phyloP scores from a whole-genome alignment of 2,329 filamentous ascomycete species.

The Chaetoscypha palmicola region DNA sequence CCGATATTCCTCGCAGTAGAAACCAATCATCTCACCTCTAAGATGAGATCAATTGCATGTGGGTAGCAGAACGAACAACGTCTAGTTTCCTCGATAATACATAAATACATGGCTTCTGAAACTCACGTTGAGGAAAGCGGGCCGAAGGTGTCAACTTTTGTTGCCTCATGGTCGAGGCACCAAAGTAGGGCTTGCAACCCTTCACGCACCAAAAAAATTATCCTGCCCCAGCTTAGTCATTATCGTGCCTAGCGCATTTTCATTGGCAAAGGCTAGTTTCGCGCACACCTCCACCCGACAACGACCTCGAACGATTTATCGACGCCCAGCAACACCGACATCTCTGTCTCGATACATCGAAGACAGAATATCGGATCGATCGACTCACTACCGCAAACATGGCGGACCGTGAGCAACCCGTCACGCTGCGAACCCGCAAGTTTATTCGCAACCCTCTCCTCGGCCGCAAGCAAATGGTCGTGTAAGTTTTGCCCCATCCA shows the following conservation, averaged over 20 bases:
- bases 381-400: conserved; percentile 56
- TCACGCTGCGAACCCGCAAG: conserved; percentile 96
- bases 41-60: too few relatives aligned
- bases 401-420: conserved; percentile 73
- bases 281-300: conserved; percentile 16
- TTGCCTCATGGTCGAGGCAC: conserved; percentile 10
- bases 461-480: conserved; percentile 98
- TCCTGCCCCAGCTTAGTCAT: conserved; percentile 18
- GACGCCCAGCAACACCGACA: conserved; percentile 26
- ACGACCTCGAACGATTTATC: conserved; percentile 20
- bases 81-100: too few relatives aligned
- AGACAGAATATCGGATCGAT: conserved; percentile 28
- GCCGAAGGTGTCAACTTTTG: not conserved
- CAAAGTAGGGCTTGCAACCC: conserved; percentile 17
- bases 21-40: too few relatives aligned
- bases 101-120: too few relatives aligned
- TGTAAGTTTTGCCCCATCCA: conserved; percentile 73
- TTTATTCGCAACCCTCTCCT: conserved; percentile 99
- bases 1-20: too few relatives aligned
- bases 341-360: conserved; percentile 27
- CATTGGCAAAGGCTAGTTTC: conserved; percentile 18
- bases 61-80: too few relatives aligned
- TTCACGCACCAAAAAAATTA: conserved; percentile 9
- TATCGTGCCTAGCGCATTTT: conserved; percentile 18
- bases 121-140: too few relatives aligned